phyloP scores from a whole-genome alignment of 352 stramenopile genomes.

The Phytophthora megakarya region DNA sequence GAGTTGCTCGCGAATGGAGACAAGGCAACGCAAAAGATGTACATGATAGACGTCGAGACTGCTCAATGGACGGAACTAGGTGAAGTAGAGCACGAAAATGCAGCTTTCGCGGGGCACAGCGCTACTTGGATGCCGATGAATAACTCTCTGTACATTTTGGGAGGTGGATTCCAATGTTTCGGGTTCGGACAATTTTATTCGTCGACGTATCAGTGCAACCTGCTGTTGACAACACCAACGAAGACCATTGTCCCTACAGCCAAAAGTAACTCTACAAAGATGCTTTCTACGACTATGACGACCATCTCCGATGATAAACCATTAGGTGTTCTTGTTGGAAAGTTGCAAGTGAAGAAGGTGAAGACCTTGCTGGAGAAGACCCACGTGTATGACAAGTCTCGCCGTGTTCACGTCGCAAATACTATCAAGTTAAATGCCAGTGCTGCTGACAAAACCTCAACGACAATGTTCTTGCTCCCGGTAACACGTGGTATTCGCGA shows the following conservation, averaged over 20 bases:
- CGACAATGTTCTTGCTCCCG: slow-evolving; percentile 64
- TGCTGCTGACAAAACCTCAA: slow-evolving; percentile 19
- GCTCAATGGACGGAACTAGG: slow-evolving; percentile 62
- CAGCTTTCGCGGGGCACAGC: slow-evolving; percentile 62
- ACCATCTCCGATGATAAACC: slow-evolving; percentile 24
- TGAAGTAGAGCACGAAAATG: slow-evolving; percentile 50
- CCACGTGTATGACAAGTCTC: slow-evolving; percentile 79
- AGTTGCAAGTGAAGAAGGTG: slow-evolving; percentile 73
- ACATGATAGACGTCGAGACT: slow-evolving; percentile 48
- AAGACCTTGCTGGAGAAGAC: slow-evolving; percentile 75
- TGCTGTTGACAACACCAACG: slow-evolving; percentile 34
- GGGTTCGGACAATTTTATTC: slow-evolving; percentile 86
- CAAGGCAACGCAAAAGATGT: slow-evolving; percentile 58
- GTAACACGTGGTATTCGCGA: slow-evolving; percentile 49
- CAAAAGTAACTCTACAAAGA: slow-evolving; percentile 17
- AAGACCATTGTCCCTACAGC: not conserved
- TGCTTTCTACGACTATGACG: not conserved
- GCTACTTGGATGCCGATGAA: slow-evolving; percentile 53
- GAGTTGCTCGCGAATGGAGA: slow-evolving; percentile 40
- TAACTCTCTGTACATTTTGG: slow-evolving; percentile 56
- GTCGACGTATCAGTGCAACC: slow-evolving; percentile 54
- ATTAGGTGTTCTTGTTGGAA: slow-evolving; percentile 57
- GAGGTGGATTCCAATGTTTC: slow-evolving; percentile 85
- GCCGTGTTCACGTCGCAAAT: slow-evolving; percentile 58
- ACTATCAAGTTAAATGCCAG: slow-evolving; percentile 7